phyloP scores from a whole-genome alignment of 2,329 filamentous ascomycete species.

The Aphanoascus verrucosus region DNA sequence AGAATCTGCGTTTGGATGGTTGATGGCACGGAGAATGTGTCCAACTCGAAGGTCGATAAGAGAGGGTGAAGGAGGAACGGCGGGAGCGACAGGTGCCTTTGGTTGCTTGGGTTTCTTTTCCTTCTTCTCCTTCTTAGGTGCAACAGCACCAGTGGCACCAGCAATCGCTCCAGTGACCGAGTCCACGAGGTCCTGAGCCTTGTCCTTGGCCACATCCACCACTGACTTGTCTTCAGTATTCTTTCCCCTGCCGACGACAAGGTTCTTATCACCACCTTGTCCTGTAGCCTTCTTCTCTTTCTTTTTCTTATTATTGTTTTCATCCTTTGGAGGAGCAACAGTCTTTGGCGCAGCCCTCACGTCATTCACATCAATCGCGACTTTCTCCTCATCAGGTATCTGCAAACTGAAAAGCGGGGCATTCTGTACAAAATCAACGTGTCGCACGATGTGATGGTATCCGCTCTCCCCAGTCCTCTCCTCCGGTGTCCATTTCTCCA shows the following conservation, averaged over 20 bases:
- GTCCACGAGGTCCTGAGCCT: slow-evolving; percentile 40
- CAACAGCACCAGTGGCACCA: slow-evolving; percentile 20
- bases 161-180: slow-evolving; percentile 23
- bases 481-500: slow-evolving; percentile 70
- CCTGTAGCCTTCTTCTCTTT: slow-evolving; percentile 97
- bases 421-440: slow-evolving; percentile 92
- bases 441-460: slow-evolving; percentile 80
- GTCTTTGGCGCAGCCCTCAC: slow-evolving; percentile 81
- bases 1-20: slow-evolving; percentile 93
- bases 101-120: slow-evolving; percentile 70
- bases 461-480: slow-evolving; percentile 83
- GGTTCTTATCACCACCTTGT: slow-evolving; percentile 22
- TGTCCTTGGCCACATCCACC: slow-evolving; percentile 35
- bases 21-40: slow-evolving; percentile 90
- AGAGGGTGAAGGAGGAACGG: slow-evolving; percentile 67
- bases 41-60: slow-evolving; percentile 93
- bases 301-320: slow-evolving; percentile 95
- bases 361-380: slow-evolving; percentile 66
- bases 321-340: slow-evolving; percentile 85
- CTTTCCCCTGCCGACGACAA: slow-evolving; percentile 32
- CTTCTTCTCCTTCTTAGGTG: slow-evolving; percentile 53
- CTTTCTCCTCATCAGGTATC: slow-evolving; percentile 61
- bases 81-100: slow-evolving; percentile 53
- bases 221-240: slow-evolving; percentile 36
- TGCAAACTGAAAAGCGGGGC: slow-evolving; percentile 59